A percentile compares a stretch with the other conserved stretches of the same genome.
Evolutionary conservation across 116 monocot genomes (phyloP).

Genomic region (Trichopus zeylanicus): DNA sequence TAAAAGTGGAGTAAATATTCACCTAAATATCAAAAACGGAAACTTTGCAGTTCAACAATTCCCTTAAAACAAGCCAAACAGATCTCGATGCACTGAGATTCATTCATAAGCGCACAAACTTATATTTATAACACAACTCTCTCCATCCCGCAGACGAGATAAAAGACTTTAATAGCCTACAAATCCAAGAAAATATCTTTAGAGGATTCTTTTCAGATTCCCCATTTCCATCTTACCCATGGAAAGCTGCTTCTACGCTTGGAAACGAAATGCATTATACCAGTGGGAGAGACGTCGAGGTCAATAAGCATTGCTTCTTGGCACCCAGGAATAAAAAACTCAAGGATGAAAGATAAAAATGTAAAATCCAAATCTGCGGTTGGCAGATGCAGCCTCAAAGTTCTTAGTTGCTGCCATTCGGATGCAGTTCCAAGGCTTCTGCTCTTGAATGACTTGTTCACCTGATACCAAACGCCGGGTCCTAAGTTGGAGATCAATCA

Average conservation of each 20-base stretch:
- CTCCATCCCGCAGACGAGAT: no score
- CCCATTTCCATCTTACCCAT: conserved; percentile 28
- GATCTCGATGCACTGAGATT: no score
- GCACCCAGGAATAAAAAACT: conserved; percentile 12
- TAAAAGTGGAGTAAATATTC: no score
- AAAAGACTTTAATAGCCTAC: no score
- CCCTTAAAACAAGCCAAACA: no score
- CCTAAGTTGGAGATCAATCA: conserved; percentile 24
- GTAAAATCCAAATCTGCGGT: background rate
- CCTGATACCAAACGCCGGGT: conserved; percentile 17
- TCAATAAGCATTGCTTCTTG: conserved; percentile 24
- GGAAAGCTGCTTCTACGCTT: conserved; percentile 16
- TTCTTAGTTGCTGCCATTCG: conserved; percentile 15
- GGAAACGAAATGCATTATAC: background rate
- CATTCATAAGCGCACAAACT: no score
- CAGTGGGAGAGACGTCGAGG: conserved; percentile 1
- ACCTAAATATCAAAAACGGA: no score
- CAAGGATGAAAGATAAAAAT: conserved; percentile 6
- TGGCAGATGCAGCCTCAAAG: conserved; percentile 21
- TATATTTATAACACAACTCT: no score
- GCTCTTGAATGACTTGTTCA: conserved; percentile 5
- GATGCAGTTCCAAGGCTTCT: background rate
- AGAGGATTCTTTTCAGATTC: conserved; percentile 13
- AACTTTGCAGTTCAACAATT: no score
- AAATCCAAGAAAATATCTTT: background rate